Conservation (phyloP, 2,329 filamentous ascomycete species). For the Huntiella decipiens region DNA sequence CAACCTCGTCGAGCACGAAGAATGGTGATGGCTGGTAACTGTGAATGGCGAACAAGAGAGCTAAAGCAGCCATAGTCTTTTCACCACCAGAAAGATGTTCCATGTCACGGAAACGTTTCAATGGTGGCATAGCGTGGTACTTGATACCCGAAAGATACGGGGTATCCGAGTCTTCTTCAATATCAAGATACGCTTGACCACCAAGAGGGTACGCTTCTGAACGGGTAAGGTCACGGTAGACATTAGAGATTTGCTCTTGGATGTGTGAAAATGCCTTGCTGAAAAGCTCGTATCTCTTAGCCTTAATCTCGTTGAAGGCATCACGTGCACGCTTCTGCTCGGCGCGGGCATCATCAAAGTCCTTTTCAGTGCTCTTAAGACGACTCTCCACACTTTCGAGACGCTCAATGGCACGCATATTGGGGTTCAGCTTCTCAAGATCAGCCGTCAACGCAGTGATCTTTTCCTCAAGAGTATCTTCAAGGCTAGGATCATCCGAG, state of each 20-base stretch:
- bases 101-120: conserved; percentile 98
- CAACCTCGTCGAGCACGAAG: conserved; percentile 95
- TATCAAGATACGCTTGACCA: conserved; percentile 73
- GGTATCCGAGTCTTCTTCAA: conserved; percentile 84
- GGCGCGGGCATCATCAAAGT: conserved; percentile 70
- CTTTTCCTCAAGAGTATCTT: conserved; percentile 58
- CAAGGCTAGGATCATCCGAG: conserved; percentile 50
- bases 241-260: conserved; percentile 76
- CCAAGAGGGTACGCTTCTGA: conserved; percentile 85
- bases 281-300: conserved; percentile 74
- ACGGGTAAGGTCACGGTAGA: conserved; percentile 89
- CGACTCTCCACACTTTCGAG: conserved; percentile 70
- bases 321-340: conserved; percentile 57
- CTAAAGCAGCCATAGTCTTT: conserved; percentile 95
- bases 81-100: conserved; percentile 93
- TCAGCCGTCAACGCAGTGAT: conserved; percentile 57
- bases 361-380: conserved; percentile 66
- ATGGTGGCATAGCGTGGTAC: conserved; percentile 95
- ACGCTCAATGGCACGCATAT: conserved; percentile 88
- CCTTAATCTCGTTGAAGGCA: conserved; percentile 67
- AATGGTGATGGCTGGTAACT: conserved; percentile 90
- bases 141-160: conserved; percentile 92
- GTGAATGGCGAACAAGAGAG: conserved; percentile 92
- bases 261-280: conserved; percentile 92
- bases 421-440: conserved; percentile 86